A percentile compares a stretch with the other conserved stretches of the same genome.
phyloP scores from a whole-genome alignment of 345 rosid genomes.

The Dipteronia dyeriana region DNA sequence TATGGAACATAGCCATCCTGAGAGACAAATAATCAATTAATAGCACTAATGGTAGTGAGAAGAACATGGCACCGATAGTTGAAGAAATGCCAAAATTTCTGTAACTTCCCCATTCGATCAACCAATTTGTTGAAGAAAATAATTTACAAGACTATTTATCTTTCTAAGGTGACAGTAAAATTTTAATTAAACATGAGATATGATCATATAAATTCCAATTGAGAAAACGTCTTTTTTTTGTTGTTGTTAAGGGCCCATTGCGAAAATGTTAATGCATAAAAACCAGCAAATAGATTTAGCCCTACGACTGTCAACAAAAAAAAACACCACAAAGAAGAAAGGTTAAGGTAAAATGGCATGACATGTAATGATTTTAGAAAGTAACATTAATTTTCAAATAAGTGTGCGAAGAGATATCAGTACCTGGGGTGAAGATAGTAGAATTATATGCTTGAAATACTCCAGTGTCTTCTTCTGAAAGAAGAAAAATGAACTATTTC shows the following conservation, averaged over 20 bases:
- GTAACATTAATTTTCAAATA: background rate
- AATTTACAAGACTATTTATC: background rate
- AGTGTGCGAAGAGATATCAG: background rate
- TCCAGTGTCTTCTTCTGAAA: conserved; percentile 90
- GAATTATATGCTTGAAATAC: conserved; percentile 67
- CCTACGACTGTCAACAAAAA: background rate
- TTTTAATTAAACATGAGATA: background rate
- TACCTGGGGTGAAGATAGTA: conserved; percentile 96
- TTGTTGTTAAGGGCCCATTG: no score
- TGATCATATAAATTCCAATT: background rate
- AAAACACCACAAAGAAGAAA: background rate
- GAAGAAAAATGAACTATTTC: conserved; percentile 21
- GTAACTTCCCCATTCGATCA: background rate
- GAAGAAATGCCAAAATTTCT: background rate
- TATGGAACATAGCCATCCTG: conserved; percentile 99
- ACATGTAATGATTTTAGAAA: background rate
- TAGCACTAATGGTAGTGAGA: background rate
- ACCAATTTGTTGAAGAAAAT: background rate
- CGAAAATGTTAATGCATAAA: background rate
- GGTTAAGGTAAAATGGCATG: background rate
- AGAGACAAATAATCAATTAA: conserved; percentile 13
- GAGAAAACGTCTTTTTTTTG: background rate
- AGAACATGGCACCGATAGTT: background rate
- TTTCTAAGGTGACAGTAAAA: background rate
- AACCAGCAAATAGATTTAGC: background rate